These are phyloP conservation scores for Multifurca ochricompacta DNA, from an alignment of 768 basidiomycete genomes.

Conservation along the genomic window DNA sequence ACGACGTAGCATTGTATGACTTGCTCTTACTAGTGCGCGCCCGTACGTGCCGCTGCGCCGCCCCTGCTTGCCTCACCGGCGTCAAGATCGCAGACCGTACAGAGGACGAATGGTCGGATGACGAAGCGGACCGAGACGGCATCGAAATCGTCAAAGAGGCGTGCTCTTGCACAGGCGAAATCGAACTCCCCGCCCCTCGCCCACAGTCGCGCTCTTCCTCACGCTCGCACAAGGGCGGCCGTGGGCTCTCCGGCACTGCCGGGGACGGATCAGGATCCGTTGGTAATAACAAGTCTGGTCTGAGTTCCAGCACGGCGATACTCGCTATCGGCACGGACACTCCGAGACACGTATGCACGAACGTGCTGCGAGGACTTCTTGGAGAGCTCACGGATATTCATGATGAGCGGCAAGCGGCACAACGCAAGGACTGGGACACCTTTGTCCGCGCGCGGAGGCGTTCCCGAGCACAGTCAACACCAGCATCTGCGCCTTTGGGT, in stretches of 20 bases:
- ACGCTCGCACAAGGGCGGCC: background rate
- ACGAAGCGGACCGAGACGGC: conserved; percentile 43
- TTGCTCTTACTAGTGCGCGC: conserved; percentile 67
- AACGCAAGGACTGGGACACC: conserved; percentile 78
- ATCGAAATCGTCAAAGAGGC: conserved; percentile 32
- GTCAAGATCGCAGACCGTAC: conserved; percentile 80
- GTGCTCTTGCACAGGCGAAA: conserved; percentile 36
- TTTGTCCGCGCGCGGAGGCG: conserved; percentile 48
- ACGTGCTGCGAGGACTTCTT: conserved; percentile 67
- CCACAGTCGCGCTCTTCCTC: conserved; percentile 8
- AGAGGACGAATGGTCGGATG: conserved; percentile 73
- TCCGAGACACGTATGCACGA: conserved; percentile 67
- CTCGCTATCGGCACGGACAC: conserved; percentile 52
- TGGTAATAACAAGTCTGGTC: background rate
- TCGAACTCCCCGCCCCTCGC: background rate
- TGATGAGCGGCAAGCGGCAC: conserved; percentile 62
- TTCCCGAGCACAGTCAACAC: conserved; percentile 47
- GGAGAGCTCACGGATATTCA: conserved; percentile 74
- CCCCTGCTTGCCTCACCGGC: conserved; percentile 80
- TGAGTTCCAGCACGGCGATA: conserved; percentile 36
- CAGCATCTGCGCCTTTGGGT: conserved; percentile 15
- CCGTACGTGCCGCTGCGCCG: conserved; percentile 61
- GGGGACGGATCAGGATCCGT: background rate
- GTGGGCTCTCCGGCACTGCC: background rate
- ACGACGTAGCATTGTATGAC: conserved; percentile 78